Evolutionary conservation across 176 grass and related monocot species (phyloP), one percentile per base, ranked within the genome.

Genomic region (Cenchrus americanus): DNA sequence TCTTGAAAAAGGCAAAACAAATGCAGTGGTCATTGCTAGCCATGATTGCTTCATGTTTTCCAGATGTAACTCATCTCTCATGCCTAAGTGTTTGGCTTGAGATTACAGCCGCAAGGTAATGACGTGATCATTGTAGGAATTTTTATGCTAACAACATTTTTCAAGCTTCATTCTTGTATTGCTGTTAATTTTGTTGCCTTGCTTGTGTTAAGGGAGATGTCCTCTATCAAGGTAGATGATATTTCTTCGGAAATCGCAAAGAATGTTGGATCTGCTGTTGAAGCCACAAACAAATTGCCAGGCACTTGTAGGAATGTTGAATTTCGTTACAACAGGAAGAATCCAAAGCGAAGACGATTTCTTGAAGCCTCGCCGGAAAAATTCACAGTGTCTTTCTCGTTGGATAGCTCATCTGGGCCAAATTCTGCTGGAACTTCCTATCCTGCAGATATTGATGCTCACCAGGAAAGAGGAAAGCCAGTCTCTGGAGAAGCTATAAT

Each of bases 51-150:
- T 98, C 96, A 30, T 95, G 96, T 68, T 98, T 95, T 83, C 52
- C 85, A 78, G 93, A 98, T 92, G 89, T 88, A 74, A 93, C 92
- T 79, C 79, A 78, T 77, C 89, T 98, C 63, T 83, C 89, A 80
- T 95, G 96, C 79, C 80, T 94, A 81, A 92, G 87, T 81, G 67
- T 91, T 86, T 98, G 96, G 96, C 93, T 98, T 62, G 96, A 95
- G 79, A 98, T 95, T 92, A 98, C 96, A 84, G 85, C 90, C 8
- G 73, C 85, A 78, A 95, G 92, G 96, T 98, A 91, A 88, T 53
- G 76, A 58, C 59, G 23, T 82, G 55, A 70, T 1, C 37, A 17
- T 68, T 71, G 34, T 26, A 66, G 17, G 23, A 17, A 59, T 30
- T 72, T 27, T 84, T 41, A 65, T 77, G 34, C 62, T 10, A 66